Evolutionary conservation across 2,329 filamentous ascomycete genomes (phyloP).

Genomic region (Hawksworthiomyces lignivorus): DNA sequence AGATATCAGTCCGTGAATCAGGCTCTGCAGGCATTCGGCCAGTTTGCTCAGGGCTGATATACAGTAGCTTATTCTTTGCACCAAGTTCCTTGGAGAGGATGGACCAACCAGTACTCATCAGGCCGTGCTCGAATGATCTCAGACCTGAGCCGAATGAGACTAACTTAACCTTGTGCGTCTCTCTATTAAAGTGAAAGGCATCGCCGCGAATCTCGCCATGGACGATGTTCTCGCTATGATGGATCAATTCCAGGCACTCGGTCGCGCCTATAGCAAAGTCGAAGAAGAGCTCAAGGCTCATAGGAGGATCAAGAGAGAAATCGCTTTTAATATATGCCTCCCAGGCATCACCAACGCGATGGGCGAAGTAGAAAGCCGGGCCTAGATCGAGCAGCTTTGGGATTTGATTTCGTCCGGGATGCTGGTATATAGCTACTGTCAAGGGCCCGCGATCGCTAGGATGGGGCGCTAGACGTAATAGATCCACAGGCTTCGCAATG

Average conservation of each 20-base stretch:
- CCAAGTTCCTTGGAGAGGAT: slow-evolving; percentile 74
- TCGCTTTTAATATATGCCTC: slow-evolving; percentile 33
- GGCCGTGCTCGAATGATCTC: slow-evolving; percentile 81
- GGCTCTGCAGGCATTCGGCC: slow-evolving; percentile 88
- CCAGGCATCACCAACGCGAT: slow-evolving; percentile 44
- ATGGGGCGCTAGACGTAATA: slow-evolving; percentile 62
- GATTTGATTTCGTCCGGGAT: slow-evolving; percentile 67
- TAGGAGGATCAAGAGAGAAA: slow-evolving; percentile 45
- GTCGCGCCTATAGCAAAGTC: slow-evolving; percentile 87
- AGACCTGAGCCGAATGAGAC: slow-evolving; percentile 81
- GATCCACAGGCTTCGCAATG: slow-evolving; percentile 73
- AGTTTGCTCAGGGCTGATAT: slow-evolving; percentile 91
- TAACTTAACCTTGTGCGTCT: slow-evolving; percentile 66
- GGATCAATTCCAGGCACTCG: slow-evolving; percentile 81
- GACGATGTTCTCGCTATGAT: slow-evolving; percentile 77
- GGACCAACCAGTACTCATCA: slow-evolving; percentile 81
- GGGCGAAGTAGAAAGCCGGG: slow-evolving; percentile 59
- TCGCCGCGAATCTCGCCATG: slow-evolving; percentile 89
- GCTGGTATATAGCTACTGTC: slow-evolving; percentile 73
- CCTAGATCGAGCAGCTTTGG: slow-evolving; percentile 67
- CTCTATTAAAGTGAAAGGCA: slow-evolving; percentile 76
- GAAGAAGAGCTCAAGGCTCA: slow-evolving; percentile 70
- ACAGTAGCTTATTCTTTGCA: slow-evolving; percentile 81
- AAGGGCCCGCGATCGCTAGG: slow-evolving; percentile 64
- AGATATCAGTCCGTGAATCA: slow-evolving; percentile 87